phyloP scores from a whole-genome alignment of 169 alveolate species.

The Plasmodium adleri region DNA sequence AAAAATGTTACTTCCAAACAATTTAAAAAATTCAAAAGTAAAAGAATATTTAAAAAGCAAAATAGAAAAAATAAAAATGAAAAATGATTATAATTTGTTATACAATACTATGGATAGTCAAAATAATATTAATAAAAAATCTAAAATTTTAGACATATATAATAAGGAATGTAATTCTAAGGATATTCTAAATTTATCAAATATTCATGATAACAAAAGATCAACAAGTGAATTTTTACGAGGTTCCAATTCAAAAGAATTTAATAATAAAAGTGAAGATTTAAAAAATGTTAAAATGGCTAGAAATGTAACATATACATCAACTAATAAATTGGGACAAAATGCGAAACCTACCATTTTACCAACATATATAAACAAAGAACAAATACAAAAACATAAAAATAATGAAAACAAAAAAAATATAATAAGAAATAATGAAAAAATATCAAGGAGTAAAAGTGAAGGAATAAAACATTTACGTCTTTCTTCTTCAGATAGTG shows the following conservation, averaged over 20 bases:
- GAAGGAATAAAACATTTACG: slow-evolving; percentile 6
- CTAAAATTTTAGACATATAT: background rate
- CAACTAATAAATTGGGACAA: background rate
- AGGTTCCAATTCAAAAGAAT: background rate
- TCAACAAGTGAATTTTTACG: slow-evolving; percentile 34
- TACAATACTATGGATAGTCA: background rate
- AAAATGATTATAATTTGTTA: slow-evolving; percentile 14
- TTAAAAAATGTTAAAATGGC: background rate
- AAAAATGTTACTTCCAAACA: slow-evolving; percentile 25
- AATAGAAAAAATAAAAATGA: slow-evolving; percentile 52
- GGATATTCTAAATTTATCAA: background rate
- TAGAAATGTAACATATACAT: background rate
- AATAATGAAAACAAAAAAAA: background rate
- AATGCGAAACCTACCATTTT: background rate
- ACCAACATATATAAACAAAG: slow-evolving; percentile 6
- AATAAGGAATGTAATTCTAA: slow-evolving; percentile 5
- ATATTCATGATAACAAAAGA: slow-evolving; percentile 15
- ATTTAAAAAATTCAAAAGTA: slow-evolving; percentile 46
- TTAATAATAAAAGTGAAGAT: background rate
- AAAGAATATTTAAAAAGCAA: slow-evolving; percentile 47
- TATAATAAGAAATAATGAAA: background rate
- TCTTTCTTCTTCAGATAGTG: slow-evolving; percentile 3
- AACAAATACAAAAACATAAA: background rate
- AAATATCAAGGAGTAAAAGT: slow-evolving; percentile 31
- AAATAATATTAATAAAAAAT: background rate